phyloP scores from a whole-genome alignment of 345 rosid species.

The Eutrema heterophyllum region DNA sequence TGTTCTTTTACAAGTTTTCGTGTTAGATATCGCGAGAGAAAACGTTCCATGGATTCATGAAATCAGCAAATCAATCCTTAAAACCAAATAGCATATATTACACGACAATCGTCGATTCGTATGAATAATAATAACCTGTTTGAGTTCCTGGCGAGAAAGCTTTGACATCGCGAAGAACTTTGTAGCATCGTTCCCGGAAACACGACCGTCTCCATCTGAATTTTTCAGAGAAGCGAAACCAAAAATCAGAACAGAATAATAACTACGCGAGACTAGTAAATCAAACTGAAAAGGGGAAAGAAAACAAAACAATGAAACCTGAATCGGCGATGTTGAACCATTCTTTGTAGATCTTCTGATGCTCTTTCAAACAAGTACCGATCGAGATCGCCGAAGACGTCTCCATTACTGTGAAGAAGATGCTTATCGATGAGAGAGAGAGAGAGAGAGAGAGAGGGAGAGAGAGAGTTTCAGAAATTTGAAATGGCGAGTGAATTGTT shows the following conservation, averaged over 20 bases:
- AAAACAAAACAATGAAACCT: constrained; percentile 36
- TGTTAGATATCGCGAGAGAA: not conserved
- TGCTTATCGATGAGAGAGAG: not conserved
- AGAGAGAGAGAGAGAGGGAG: constrained; percentile 9
- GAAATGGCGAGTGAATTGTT: not conserved
- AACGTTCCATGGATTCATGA: not conserved
- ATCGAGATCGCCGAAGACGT: constrained; percentile 28
- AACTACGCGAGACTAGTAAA: too few species aligned
- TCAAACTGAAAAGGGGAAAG: not conserved
- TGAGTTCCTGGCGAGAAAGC: constrained; percentile 85
- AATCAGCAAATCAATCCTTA: not conserved
- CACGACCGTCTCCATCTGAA: constrained; percentile 78
- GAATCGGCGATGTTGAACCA: constrained; percentile 83
- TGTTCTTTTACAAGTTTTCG: not conserved
- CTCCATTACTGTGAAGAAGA: constrained; percentile 40
- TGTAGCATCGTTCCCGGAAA: constrained; percentile 75
- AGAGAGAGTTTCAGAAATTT: constrained; percentile 29
- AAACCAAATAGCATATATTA: not conserved
- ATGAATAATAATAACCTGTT: constrained; percentile 43
- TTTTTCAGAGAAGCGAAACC: not conserved
- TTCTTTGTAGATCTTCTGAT: constrained; percentile 64
- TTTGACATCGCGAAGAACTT: constrained; percentile 78
- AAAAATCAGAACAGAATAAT: not conserved
- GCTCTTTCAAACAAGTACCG: constrained; percentile 56
- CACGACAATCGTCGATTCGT: not conserved